Conservation (phyloP, 2,329 filamentous ascomycete genomes). For the Coniochaeta sp. region DNA sequence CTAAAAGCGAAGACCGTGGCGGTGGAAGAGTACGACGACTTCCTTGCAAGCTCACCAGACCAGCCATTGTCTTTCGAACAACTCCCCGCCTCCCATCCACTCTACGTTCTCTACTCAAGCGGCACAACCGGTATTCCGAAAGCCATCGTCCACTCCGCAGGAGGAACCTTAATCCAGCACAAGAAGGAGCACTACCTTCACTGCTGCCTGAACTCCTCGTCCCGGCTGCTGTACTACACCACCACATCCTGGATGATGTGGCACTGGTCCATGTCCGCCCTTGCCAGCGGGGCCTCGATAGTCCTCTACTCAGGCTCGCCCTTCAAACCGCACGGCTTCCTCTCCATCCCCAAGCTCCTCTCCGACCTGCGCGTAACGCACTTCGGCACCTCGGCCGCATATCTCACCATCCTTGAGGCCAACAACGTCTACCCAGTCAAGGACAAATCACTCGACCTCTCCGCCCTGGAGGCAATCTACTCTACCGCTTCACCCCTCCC, state of each 20-base stretch:
- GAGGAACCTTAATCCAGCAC: constrained; percentile 88
- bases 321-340: constrained; percentile 69
- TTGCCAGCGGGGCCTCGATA: constrained; percentile 75
- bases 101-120: constrained; percentile 90
- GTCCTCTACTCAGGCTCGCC: constrained; percentile 91
- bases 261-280: constrained; percentile 88
- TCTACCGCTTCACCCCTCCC: constrained; percentile 89
- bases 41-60: constrained; percentile 34
- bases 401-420: constrained; percentile 84
- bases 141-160: constrained; percentile 85
- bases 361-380: constrained; percentile 78
- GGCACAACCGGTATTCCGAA: constrained; percentile 86
- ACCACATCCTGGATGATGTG: constrained; percentile 99
- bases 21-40: constrained; percentile 35
- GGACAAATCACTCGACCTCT: constrained; percentile 48
- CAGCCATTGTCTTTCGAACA: constrained; percentile 60
- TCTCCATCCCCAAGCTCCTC: constrained; percentile 77
- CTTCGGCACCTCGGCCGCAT: constrained; percentile 92
- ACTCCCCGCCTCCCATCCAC: constrained; percentile 75
- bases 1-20: constrained; percentile 30
- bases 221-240: constrained; percentile 85
- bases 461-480: constrained; percentile 74
- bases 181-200: constrained; percentile 94
- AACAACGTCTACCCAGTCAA: constrained; percentile 54
- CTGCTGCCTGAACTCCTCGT: constrained; percentile 65